These are phyloP conservation scores for Poterioochromonas sp. DNA, from an alignment of 352 stramenopile genomes.

Conservation along the genomic window DNA sequence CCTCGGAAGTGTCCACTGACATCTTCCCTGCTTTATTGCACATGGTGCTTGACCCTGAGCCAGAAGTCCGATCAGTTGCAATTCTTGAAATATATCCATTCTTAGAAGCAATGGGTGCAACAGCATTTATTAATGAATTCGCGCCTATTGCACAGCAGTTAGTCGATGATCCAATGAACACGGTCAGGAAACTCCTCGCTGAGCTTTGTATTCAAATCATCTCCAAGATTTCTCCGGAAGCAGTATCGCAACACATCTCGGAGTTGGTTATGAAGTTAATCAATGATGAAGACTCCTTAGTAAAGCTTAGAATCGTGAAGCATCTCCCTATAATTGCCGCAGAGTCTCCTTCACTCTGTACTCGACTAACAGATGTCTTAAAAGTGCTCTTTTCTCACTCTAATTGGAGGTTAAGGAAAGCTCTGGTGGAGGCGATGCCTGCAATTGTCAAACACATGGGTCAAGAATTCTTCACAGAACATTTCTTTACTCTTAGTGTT, in stretches of 20 bases:
- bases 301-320: background rate
- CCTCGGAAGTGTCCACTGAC: background rate
- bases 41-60: constrained; percentile 1
- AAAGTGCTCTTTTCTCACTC: background rate
- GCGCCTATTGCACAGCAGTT: constrained; percentile 11
- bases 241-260: background rate
- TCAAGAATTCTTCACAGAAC: constrained; percentile 10
- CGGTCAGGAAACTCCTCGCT: background rate
- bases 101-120: background rate
- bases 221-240: background rate
- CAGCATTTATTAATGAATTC: background rate
- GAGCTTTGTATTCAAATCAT: background rate
- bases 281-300: constrained; percentile 18
- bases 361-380: background rate
- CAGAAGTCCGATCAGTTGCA: constrained; percentile 1
- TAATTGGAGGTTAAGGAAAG: constrained; percentile 7
- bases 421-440: background rate
- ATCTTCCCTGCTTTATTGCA: background rate
- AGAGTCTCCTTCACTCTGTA: background rate
- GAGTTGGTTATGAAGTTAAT: constrained; percentile 24
- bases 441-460: constrained; percentile 25
- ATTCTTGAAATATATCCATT: background rate
- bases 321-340: background rate
- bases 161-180: background rate
- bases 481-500: background rate